Evolutionary conservation across 495 filamentous ascomycete genomes (phyloP), one percentile per base, ranked within the genome.

Genomic region (Penicillium canescens): DNA sequence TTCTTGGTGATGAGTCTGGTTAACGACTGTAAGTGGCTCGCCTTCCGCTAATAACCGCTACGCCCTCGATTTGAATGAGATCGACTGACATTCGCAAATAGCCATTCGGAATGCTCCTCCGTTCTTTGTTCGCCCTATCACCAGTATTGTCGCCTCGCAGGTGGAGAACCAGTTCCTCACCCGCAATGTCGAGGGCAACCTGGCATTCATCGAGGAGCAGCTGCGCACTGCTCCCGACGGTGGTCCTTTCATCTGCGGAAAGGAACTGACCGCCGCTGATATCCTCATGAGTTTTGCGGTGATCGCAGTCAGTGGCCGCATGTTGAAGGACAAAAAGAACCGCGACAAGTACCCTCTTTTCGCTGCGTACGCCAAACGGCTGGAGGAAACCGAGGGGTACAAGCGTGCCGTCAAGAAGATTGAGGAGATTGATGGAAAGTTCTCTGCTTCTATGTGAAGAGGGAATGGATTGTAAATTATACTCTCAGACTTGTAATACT

Each of bases 41-140:
- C 2, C 11, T 47, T 8, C 13, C 7, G 21, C 12, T 24, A 1
- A 24, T 31, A 31, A 31, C 28, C 28, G 28, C 28, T 10, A 10
- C 28, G 28, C 28, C 28, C 6, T 7, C 18, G 28, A 31, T 8
- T 7, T 31, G 2, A 7, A 31, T 31, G 2, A 31, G 6, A 31
- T 31, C 6, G 28, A 31, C 28, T 52, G 10, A 33, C 21, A n/a
- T 31, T 20, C 5, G 11, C 21, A 31, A 10, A 20, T 45, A 86
- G 84, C 61, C 11, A 74, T 97, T 45, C 84, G 82, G 54, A 78
- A 80, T 11, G 70, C 83, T 4, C 80, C 84, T 6, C 91, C 91
- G 2, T 96, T 96, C 80, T 91, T 96, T 77, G 73, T 97, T 65
- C 87, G 86, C 38, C 90, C 89, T 14, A 80, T 97, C 52, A 87